Evolutionary conservation across 345 rosid genomes (phyloP), one percentile per base, ranked within the genome.

Genomic region (Corchorus capsularis): DNA sequence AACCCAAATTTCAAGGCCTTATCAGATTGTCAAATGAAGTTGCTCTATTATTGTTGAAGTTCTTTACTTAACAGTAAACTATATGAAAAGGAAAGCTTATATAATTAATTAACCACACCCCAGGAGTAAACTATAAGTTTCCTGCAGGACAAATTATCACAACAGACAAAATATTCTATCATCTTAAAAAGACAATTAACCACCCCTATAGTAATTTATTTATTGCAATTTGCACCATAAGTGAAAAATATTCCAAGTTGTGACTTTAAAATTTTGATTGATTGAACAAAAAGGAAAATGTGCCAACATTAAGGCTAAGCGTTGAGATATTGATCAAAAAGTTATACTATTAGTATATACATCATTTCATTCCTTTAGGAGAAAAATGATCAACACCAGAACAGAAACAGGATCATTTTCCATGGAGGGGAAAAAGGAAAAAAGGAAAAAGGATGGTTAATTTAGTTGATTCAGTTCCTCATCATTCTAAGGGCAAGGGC

Each of bases 401-500:
- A 47, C 17, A 46, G 20, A 17, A 22, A 27, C 22, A 70, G 45
- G 53, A 77, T 74, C 56, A 54, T 35, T 41, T 27, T 65, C 39
- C 49, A 22, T 32, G 59, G 50, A 22, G 12, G 7, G 19, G 16
- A 16, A 49, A 27, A 60, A 74, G 45, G 20, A 67, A 37, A 20
- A 11, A 46, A n/a, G n/a, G n/a, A n/a, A n/a, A n/a, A n/a, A n/a
- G n/a, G n/a, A n/a, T n/a, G 27, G 59, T 43, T 54, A 2, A 8
- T 41, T 15, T 27, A 75, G 22, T 27, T 27, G 27, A 27, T 47
- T 85, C 73, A 91, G 78, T 87, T 89, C 86, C 86, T 90, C 97
- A 86, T 93, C 98, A 93, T 93, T 77, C 90, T 86, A 80, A 86
- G 86, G 50, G 95, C 97, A 76, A 93, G 87, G 69, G 91, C 95